These are phyloP conservation scores for Pseudocercospora fuligena DNA, from an alignment of 2,329 filamentous ascomycete genomes.

Conservation along the genomic window DNA sequence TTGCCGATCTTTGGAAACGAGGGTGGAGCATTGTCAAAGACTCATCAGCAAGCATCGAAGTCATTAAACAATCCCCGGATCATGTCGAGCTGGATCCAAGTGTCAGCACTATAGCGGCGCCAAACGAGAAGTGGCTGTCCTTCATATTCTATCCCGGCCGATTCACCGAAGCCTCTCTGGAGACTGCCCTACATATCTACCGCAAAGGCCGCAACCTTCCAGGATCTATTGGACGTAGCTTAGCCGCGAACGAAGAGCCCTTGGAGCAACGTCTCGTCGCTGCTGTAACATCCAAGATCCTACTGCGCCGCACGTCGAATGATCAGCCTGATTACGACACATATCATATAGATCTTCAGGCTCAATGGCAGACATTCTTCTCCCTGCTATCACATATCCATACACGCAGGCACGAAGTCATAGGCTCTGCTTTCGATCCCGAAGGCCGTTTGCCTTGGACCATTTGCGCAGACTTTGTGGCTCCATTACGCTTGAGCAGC, in stretches of 20 bases:
- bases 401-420: slow-evolving; percentile 78
- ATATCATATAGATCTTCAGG: slow-evolving; percentile 74
- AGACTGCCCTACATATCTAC: slow-evolving; percentile 82
- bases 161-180: slow-evolving; percentile 78
- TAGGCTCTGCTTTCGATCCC: slow-evolving; percentile 76
- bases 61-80: slow-evolving; percentile 44
- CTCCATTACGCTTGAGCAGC: slow-evolving; percentile 79
- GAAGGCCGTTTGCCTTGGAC: slow-evolving; percentile 78
- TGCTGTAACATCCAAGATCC: slow-evolving; percentile 71
- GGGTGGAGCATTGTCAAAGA: slow-evolving; percentile 54
- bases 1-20: slow-evolving; percentile 69
- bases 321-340: slow-evolving; percentile 75
- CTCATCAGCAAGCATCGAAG: slow-evolving; percentile 48
- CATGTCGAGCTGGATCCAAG: slow-evolving; percentile 41
- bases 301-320: slow-evolving; percentile 64
- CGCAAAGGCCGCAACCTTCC: slow-evolving; percentile 63
- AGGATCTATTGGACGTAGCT: slow-evolving; percentile 44
- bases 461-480: slow-evolving; percentile 79
- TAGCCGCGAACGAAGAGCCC: slow-evolving; percentile 56
- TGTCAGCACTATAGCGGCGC: slow-evolving; percentile 33
- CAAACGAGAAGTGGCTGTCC: slow-evolving; percentile 79
- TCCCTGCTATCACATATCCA: slow-evolving; percentile 84
- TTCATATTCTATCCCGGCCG: slow-evolving; percentile 82
- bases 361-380: slow-evolving; percentile 90
- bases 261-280: slow-evolving; percentile 78